These are phyloP conservation scores for Aristolochia californica DNA, from an alignment of 164 flowering plant genomes.

Conservation along the genomic window DNA sequence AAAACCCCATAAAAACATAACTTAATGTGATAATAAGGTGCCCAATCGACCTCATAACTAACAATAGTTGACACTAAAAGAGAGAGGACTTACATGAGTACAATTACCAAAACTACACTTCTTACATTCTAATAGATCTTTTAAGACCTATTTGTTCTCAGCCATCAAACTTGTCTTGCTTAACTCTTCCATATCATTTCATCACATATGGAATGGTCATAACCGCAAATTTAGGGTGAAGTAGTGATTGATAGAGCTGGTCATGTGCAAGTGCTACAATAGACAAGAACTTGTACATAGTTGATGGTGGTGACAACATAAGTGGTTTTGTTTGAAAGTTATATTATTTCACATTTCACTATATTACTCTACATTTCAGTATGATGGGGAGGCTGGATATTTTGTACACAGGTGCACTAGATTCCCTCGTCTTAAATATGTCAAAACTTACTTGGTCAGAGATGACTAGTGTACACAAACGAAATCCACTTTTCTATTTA, in stretches of 20 bases:
- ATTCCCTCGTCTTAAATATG: constrained; percentile 66
- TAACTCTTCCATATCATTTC: not conserved
- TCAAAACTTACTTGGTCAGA: constrained; percentile 70
- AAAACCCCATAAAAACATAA: too few relatives aligned
- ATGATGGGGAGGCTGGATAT: not conserved
- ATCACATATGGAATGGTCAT: constrained; percentile 93
- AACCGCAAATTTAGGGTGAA: constrained; percentile 74
- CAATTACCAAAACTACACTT: too few relatives aligned
- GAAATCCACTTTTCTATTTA: too few relatives aligned
- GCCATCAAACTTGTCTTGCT: not conserved
- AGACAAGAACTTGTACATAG: constrained; percentile 69
- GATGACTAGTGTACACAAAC: constrained; percentile 48
- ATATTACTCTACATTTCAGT: not conserved
- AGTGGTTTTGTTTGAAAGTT: constrained; percentile 40
- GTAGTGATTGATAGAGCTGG: constrained; percentile 76
- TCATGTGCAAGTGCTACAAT: constrained; percentile 67
- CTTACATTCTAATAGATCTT: too few relatives aligned
- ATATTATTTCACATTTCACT: not conserved
- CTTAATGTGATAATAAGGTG: too few relatives aligned
- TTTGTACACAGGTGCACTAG: constrained; percentile 53
- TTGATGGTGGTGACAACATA: constrained; percentile 94
- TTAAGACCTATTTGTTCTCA: too few relatives aligned
- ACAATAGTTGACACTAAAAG: too few relatives aligned
- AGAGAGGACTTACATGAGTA: too few relatives aligned
- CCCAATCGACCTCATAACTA: too few relatives aligned